These are phyloP conservation scores for Eutrema yunnanense DNA, from an alignment of 345 rosid species.

Conservation along the genomic window DNA sequence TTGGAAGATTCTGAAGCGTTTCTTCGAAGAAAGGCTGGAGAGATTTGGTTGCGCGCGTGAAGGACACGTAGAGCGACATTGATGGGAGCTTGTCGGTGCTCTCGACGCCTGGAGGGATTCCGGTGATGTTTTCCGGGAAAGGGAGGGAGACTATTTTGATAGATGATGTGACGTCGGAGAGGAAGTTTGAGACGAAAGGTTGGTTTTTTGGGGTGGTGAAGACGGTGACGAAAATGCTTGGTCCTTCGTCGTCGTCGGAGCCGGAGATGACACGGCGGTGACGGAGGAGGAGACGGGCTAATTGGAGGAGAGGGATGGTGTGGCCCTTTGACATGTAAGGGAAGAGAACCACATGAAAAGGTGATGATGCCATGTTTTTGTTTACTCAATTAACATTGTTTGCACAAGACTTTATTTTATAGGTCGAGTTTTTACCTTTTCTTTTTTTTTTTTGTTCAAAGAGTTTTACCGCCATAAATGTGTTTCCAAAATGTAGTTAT, in stretches of 20 bases:
- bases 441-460: neutral
- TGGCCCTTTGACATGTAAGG: slow-evolving; percentile 91
- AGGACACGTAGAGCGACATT: slow-evolving; percentile 40
- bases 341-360: slow-evolving; percentile 49
- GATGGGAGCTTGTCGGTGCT: slow-evolving; percentile 72
- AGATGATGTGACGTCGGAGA: slow-evolving; percentile 28
- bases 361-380: slow-evolving; percentile 1
- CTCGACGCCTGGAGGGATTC: slow-evolving; percentile 47
- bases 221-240: slow-evolving; percentile 35
- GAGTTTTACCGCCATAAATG: neutral
- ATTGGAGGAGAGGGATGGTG: slow-evolving; percentile 61
- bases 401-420: neutral
- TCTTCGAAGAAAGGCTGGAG: slow-evolving; percentile 56
- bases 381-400: neutral
- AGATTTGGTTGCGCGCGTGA: slow-evolving; percentile 47
- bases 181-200: slow-evolving; percentile 42
- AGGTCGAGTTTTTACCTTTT: neutral
- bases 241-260: neutral
- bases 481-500: neutral
- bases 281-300: slow-evolving; percentile 60
- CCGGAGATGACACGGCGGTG: slow-evolving; percentile 5
- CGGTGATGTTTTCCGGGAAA: slow-evolving; percentile 43
- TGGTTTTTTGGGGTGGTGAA: slow-evolving; percentile 65
- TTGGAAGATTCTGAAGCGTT: slow-evolving; percentile 33
- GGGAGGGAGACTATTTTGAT: slow-evolving; percentile 41